Conservation (phyloP, 225 moss, liverwort and hornwort species). For the Anthoceros angustus region DNA sequence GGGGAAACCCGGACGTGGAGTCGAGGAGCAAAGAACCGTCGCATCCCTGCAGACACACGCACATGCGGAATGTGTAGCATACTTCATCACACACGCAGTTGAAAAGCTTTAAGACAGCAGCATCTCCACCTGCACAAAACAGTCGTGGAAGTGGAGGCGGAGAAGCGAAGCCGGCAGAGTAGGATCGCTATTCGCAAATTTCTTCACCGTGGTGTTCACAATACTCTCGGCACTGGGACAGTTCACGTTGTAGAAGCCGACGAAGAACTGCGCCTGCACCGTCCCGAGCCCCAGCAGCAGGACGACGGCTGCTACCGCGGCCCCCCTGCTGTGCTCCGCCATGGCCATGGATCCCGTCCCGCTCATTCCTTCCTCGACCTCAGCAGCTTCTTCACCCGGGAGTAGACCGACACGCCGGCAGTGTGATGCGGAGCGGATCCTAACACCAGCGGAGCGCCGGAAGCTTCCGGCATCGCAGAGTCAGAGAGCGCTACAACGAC, state of each 20-base stretch:
- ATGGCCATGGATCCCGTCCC: background rate
- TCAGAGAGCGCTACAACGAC: background rate
- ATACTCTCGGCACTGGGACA: constrained; percentile 33
- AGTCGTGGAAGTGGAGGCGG: constrained; percentile 47
- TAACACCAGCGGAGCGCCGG: background rate
- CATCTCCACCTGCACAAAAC: constrained; percentile 35
- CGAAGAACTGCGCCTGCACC: constrained; percentile 9
- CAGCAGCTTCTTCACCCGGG: background rate
- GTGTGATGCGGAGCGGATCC: background rate
- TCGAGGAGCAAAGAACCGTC: constrained; percentile 22
- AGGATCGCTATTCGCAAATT: constrained; percentile 26
- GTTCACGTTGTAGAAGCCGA: constrained; percentile 37
- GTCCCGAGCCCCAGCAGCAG: background rate
- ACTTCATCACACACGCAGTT: background rate
- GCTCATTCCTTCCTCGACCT: too few species aligned
- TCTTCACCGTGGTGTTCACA: constrained; percentile 28
- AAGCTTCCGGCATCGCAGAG: background rate
- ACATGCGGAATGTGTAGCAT: background rate
- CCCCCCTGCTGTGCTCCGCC: background rate
- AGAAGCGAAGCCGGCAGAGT: constrained; percentile 30
- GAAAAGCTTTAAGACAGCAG: background rate
- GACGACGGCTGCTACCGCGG: background rate
- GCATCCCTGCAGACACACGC: constrained; percentile 20
- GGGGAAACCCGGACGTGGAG: background rate
- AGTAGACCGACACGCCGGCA: background rate